Evolutionary conservation across 306 rosid genomes (phyloP).

Genomic region (Cucurbita pepo): DNA sequence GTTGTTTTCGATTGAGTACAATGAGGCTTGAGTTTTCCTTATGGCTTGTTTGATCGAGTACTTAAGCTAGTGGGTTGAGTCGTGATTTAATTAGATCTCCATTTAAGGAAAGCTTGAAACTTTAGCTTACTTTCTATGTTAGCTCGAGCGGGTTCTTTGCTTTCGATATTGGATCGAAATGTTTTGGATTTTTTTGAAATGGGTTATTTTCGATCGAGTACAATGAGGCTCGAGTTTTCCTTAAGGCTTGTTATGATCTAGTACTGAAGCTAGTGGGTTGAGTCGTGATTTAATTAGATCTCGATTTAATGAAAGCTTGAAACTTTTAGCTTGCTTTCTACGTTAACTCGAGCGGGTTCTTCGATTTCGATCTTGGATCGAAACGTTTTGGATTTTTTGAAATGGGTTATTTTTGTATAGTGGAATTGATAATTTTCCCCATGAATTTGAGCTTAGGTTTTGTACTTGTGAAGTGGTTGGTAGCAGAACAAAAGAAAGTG

Average conservation of each 20-base stretch:
- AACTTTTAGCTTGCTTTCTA: neutral
- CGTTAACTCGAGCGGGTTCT: neutral
- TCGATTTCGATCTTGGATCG: neutral
- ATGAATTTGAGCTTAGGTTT: neutral
- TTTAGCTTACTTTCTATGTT: neutral
- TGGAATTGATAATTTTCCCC: neutral
- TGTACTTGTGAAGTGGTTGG: neutral
- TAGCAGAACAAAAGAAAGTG: neutral
- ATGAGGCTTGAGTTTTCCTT: too few relatives aligned
- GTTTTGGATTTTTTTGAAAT: neutral
- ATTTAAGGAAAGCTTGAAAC: neutral
- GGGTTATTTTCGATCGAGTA: neutral
- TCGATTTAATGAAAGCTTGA: neutral
- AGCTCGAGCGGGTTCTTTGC: neutral
- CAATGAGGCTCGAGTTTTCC: too few relatives aligned
- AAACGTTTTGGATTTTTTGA: neutral
- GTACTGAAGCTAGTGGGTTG: too few relatives aligned
- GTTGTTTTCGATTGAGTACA: neutral
- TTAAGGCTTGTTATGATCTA: too few relatives aligned
- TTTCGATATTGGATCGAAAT: neutral
- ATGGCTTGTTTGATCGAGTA: too few relatives aligned
- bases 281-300: neutral
- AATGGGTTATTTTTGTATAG: neutral
- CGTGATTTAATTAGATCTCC: neutral
- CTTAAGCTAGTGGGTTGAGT: too few relatives aligned